Base-by-base conservation (phyloP, 805 yeast species). In the Zygoascus bituminiphila region DNA sequence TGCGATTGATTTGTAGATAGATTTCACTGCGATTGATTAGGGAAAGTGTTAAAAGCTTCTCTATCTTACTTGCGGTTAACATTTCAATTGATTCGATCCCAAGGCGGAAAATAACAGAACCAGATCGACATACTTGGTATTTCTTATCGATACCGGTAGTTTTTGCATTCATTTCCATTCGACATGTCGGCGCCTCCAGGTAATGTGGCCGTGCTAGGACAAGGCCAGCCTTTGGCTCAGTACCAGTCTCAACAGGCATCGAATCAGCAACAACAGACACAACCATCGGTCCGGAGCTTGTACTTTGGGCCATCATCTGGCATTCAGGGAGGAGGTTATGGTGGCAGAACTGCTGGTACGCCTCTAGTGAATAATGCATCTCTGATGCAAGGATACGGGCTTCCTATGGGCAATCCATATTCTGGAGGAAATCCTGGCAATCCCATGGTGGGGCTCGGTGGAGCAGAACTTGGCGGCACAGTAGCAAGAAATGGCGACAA, bases 401-500 rank as follows among this genome's bases (percentile, higher is more conserved):
- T 36, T 17, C 39, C 39, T 36, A 36, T 36, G 39, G 39, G 39
- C 4, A 36, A 36, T 36, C 39, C 39, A 12, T 36, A 36, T 36
- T 10, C 21, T 12, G 45, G 45, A 15, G 45, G 45, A n/a, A 25
- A 22, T 26, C n/a, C 35, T n/a, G 31, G 19, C 14, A 42, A 29
- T 15, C 9, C 20, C 5, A 41, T 41, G 21, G 26, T 40, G 2
- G 46, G 46, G 17, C 10, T 22, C 20, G 26, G 46, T 2, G 26
- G 21, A n/a, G 33, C 15, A 12, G 33, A 15, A 3, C 10, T 29
- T 15, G 39, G 40, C 8, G 44, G 50, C 25, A 44, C 51, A 51
- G 26, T 47, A 52, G 22, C 47, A 44, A 39, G 46, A 42, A 40
- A 46, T 47, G 46, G 53, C 51, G 47, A 55, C 51, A 23, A 53